phyloP scores from a whole-genome alignment of 768 basidiomycete species.

The Boletus sensibilis region DNA sequence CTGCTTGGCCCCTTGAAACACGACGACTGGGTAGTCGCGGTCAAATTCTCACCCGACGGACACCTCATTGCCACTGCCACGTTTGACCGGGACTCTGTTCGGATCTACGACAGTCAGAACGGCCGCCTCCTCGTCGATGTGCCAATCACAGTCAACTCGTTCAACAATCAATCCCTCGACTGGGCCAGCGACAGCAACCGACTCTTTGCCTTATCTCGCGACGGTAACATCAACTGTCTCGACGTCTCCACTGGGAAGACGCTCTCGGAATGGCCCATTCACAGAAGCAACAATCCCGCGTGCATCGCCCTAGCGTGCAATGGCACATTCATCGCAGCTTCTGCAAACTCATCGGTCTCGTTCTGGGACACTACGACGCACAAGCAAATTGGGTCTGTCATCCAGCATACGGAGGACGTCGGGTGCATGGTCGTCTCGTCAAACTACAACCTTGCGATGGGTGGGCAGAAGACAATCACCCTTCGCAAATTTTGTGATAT shows the following conservation, averaged over 20 bases:
- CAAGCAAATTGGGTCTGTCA: neutral
- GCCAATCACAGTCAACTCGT: too few relatives aligned
- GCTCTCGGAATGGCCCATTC: neutral
- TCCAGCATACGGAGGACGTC: too few relatives aligned
- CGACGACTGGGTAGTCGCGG: accelerated
- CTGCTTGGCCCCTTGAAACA: neutral
- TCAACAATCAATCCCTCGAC: neutral
- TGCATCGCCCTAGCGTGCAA: neutral
- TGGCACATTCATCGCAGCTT: neutral
- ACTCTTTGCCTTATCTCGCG: neutral
- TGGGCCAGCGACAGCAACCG: neutral
- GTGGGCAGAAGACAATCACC: neutral
- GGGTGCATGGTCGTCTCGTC: neutral
- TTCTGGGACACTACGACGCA: neutral
- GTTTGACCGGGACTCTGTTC: neutral
- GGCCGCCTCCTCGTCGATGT: neutral
- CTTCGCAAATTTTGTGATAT: neutral
- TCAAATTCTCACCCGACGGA: neutral
- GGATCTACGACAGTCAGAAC: neutral
- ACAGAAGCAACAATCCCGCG: too few relatives aligned
- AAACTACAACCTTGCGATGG: neutral
- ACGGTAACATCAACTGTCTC: neutral
- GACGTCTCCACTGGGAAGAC: neutral
- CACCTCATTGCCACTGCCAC: neutral
- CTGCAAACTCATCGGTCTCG: neutral